Evolutionary conservation across 164 flowering plant genomes (phyloP).

Genomic region (Stephania yunnanensis): DNA sequence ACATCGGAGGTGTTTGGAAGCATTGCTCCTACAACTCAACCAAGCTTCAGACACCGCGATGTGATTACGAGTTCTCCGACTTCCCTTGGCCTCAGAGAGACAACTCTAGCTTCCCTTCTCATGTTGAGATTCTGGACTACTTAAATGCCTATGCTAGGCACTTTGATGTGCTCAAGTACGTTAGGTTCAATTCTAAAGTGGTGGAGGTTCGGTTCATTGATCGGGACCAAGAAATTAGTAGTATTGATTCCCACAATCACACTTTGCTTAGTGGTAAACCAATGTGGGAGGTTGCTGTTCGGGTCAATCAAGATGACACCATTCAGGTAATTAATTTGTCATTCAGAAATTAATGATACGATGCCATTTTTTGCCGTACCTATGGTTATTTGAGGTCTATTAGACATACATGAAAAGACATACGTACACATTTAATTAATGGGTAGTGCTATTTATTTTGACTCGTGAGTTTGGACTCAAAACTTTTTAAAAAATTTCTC

Average conservation of each 20-base stretch:
- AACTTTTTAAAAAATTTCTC: no score
- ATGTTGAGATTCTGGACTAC: constrained; percentile 64
- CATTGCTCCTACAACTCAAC: constrained; percentile 72
- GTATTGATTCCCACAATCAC: not conserved
- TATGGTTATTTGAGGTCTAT: no score
- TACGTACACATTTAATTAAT: no score
- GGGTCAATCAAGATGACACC: constrained; percentile 18
- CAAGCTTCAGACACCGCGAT: constrained; percentile 71
- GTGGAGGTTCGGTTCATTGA: constrained; percentile 57
- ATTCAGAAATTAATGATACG: no score
- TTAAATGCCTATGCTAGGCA: constrained; percentile 60
- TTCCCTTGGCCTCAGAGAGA: constrained; percentile 81
- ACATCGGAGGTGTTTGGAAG: constrained; percentile 89
- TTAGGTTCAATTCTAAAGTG: constrained; percentile 72
- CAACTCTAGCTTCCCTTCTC: constrained; percentile 56
- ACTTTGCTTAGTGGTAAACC: constrained; percentile 49
- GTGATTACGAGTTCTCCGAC: constrained; percentile 85
- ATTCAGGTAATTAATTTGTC: constrained; percentile 41
- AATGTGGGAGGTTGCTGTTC: constrained; percentile 79
- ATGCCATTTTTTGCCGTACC: no score
- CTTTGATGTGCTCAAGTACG: constrained; percentile 55
- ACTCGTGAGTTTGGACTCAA: no score
- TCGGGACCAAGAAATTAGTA: constrained; percentile 21
- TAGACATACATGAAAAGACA: no score
- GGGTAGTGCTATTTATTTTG: no score